phyloP scores from a whole-genome alignment of 768 basidiomycete species.

The Stropharia rugosoannulata region DNA sequence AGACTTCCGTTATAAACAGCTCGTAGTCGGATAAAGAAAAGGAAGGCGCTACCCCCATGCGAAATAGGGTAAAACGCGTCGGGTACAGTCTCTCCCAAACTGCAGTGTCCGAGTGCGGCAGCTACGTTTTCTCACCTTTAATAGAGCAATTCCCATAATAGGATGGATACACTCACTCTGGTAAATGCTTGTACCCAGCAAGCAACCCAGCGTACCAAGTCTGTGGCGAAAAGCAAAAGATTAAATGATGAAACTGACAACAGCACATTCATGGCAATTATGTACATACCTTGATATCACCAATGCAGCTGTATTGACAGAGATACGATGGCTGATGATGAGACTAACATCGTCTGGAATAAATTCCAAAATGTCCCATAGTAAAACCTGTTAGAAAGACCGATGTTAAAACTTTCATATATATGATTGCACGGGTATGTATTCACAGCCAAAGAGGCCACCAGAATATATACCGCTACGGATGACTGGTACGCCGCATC shows the following conservation, averaged over 20 bases:
- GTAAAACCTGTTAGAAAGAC: background rate
- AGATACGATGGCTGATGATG: background rate
- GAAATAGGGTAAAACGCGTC: slow-evolving; percentile 16
- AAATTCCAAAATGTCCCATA: background rate
- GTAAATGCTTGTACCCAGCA: background rate
- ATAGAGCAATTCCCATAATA: background rate
- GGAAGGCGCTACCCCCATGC: slow-evolving; percentile 12
- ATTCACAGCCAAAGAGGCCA: background rate
- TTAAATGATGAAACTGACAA: background rate
- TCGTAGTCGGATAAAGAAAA: slow-evolving; percentile 23
- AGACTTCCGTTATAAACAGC: slow-evolving; percentile 17
- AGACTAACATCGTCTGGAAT: background rate
- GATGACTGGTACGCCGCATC: background rate
- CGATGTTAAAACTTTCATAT: background rate
- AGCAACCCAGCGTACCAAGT: background rate
- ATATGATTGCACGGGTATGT: background rate
- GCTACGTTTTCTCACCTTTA: background rate
- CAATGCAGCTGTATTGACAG: background rate
- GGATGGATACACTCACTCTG: background rate
- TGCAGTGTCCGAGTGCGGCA: slow-evolving; percentile 7
- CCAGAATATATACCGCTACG: background rate
- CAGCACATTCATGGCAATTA: background rate
- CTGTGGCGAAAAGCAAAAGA: background rate
- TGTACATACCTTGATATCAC: background rate
- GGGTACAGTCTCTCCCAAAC: background rate